These are phyloP conservation scores for Quercus alba DNA, from an alignment of 306 rosid species.

Conservation along the genomic window DNA sequence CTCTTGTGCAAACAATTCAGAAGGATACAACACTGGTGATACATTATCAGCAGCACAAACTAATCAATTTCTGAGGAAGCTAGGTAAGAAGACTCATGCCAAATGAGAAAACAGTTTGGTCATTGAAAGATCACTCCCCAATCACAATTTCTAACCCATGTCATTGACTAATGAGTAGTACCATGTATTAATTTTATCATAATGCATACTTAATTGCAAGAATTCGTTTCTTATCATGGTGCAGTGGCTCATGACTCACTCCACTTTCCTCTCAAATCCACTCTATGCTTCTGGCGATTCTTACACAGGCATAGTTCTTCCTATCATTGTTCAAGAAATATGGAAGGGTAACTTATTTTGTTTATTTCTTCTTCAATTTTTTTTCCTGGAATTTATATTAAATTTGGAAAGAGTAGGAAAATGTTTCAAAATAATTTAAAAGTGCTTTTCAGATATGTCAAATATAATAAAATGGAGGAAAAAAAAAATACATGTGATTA, in stretches of 20 bases:
- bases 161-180: too few species aligned
- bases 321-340: conserved; percentile 32
- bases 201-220: not conserved
- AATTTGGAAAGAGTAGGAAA: too few species aligned
- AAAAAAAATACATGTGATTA: too few species aligned
- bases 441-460: too few species aligned
- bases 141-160: too few species aligned
- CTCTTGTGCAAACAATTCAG: conserved; percentile 26
- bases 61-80: conserved; percentile 41
- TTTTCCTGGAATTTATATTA: not conserved
- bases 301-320: conserved; percentile 36
- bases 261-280: conserved; percentile 45
- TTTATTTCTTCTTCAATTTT: not conserved
- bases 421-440: too few species aligned
- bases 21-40: conserved; percentile 24
- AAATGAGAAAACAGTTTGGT: too few species aligned
- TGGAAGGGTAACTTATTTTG: conserved; percentile 32
- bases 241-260: conserved; percentile 56
- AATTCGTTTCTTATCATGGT: not conserved
- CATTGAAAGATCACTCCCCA: too few species aligned
- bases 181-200: too few species aligned
- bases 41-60: conserved; percentile 19
- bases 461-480: too few species aligned
- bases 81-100: conserved; percentile 19
- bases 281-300: conserved; percentile 53